Percentiles rank a stretch among this genome's conserved stretches.
phyloP scores from a whole-genome alignment of 2,329 filamentous ascomycete species.

The Ascochyta viciae-villosae region DNA sequence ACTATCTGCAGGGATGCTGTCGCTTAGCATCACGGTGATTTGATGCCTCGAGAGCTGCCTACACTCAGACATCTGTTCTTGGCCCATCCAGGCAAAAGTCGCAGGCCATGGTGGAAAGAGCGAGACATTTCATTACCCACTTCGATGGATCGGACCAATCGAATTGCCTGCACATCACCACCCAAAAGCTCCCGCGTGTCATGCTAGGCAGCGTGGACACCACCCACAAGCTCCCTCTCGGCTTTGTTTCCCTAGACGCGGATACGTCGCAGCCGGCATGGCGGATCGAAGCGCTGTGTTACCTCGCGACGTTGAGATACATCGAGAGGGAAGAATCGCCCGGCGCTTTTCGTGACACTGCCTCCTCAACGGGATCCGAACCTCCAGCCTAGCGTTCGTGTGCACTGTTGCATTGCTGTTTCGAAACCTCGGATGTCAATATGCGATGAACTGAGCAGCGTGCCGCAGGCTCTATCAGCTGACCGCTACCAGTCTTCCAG shows the following conservation, averaged over 20 bases:
- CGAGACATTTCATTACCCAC: background rate
- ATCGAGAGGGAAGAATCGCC: background rate
- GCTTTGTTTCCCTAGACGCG: constrained; percentile 4
- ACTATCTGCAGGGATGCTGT: constrained; percentile 11
- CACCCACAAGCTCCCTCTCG: constrained; percentile 14
- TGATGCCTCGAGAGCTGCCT: constrained; percentile 13
- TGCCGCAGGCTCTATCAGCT: background rate
- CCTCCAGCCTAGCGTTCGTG: background rate
- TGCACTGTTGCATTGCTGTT: background rate
- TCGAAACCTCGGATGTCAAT: background rate
- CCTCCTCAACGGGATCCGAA: constrained; percentile 16
- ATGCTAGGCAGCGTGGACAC: constrained; percentile 10
- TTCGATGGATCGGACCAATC: background rate
- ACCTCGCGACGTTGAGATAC: background rate
- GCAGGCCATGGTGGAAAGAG: background rate
- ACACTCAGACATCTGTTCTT: constrained; percentile 6
- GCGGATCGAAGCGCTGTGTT: background rate
- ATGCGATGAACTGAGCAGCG: background rate
- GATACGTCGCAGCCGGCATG: background rate
- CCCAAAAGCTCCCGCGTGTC: constrained; percentile 7
- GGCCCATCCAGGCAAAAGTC: background rate
- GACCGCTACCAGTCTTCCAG: constrained; percentile 3
- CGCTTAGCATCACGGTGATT: constrained; percentile 19
- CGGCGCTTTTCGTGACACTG: constrained; percentile 6
- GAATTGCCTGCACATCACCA: background rate